Percentiles rank a stretch among this genome's conserved stretches.
phyloP scores from a whole-genome alignment of 345 rosid genomes.

The Physaria fendleri region DNA sequence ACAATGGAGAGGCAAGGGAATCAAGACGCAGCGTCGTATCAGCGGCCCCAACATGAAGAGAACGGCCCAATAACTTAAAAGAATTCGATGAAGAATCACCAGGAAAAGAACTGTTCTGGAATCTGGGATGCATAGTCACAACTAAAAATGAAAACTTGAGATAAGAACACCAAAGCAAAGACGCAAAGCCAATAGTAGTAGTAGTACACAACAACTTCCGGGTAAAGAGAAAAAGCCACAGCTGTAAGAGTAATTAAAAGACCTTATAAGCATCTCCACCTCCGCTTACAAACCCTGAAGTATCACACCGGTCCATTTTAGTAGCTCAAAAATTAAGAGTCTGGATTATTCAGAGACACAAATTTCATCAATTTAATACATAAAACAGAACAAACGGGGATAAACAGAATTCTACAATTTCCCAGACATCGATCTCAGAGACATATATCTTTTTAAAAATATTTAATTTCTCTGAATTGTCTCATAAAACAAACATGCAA shows the following conservation, averaged over 20 bases:
- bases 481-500: conserved; percentile 11
- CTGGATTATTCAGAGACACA: conserved; percentile 1
- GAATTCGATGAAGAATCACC: conserved; percentile 46
- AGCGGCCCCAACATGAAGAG: conserved; percentile 36
- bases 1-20: conserved; percentile 48
- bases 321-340: background rate
- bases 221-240: conserved; percentile 46
- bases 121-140: conserved; percentile 52
- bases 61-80: conserved; percentile 45
- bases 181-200: conserved; percentile 32
- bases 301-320: conserved; percentile 73
- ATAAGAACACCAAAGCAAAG: conserved; percentile 43
- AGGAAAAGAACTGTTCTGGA: conserved; percentile 41
- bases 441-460: background rate
- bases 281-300: conserved; percentile 97
- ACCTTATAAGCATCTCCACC: conserved; percentile 43
- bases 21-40: conserved; percentile 78
- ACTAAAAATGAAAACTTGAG: conserved; percentile 20
- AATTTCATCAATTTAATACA: background rate
- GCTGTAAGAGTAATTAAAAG: conserved; percentile 42
- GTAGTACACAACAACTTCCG: conserved; percentile 61
- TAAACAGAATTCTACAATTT: conserved; percentile 14
- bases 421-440: conserved; percentile 19
- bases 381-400: background rate
- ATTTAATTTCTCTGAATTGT: background rate